Evolutionary conservation across 208 protist species (phyloP).

Genomic region (Leishmania guyanensis): DNA sequence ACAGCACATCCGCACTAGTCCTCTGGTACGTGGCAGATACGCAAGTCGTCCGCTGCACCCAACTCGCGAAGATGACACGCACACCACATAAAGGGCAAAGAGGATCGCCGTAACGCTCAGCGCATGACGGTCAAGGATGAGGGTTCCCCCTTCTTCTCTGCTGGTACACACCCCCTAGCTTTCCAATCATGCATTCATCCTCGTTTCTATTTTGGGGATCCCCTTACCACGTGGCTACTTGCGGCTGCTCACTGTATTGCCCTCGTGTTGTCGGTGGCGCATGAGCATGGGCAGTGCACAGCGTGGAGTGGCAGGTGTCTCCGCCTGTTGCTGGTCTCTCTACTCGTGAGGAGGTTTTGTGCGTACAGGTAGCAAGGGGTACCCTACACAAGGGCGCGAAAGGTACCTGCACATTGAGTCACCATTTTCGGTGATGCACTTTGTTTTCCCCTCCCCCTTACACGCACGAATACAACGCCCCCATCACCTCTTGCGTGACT

Average conservation of each 20-base stretch:
- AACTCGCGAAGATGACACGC: not conserved
- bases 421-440: not conserved
- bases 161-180: not conserved
- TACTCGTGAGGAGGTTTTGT: not conserved
- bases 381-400: not conserved
- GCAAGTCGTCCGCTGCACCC: not conserved
- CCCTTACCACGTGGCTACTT: not conserved
- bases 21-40: not conserved
- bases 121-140: not conserved
- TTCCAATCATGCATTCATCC: not conserved
- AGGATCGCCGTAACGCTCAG: not conserved
- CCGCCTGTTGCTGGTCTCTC: not conserved
- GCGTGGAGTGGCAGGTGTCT: not conserved
- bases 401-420: not conserved
- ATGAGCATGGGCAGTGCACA: not conserved
- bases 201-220: not conserved
- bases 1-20: not conserved
- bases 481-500: not conserved
- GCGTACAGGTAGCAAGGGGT: not conserved
- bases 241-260: no score
- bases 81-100: not conserved
- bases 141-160: no score
- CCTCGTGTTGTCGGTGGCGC: not conserved
- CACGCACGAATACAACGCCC: not conserved
- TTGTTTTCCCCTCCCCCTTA: not conserved